These are phyloP conservation scores for Kluyveromyces starmeri DNA, from an alignment of 805 yeast genomes.

Conservation along the genomic window DNA sequence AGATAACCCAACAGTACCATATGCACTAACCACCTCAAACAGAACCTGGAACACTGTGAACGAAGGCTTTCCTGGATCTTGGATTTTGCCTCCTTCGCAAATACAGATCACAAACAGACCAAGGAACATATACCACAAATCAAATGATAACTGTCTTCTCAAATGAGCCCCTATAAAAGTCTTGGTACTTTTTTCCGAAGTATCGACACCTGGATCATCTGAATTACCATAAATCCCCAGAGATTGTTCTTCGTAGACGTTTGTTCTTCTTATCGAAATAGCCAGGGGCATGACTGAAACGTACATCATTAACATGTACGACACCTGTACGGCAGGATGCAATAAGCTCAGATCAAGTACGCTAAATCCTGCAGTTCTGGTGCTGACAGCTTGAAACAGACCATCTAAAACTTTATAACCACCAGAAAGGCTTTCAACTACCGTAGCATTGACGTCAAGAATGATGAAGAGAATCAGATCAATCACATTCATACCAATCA, in stretches of 20 bases:
- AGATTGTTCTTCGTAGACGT: conserved; percentile 96
- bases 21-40: conserved; percentile 89
- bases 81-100: conserved; percentile 63
- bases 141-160: conserved; percentile 86
- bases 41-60: conserved; percentile 65
- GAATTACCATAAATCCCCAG: conserved; percentile 68
- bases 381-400: conserved; percentile 79
- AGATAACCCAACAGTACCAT: conserved; percentile 93
- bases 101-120: conserved; percentile 83
- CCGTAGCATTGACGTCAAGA: conserved; percentile 53
- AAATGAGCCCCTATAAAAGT: conserved; percentile 80
- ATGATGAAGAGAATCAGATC: conserved; percentile 77
- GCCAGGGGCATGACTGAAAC: conserved; percentile 95
- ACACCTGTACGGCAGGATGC: conserved; percentile 88
- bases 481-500: conserved; percentile 60
- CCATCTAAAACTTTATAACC: conserved; percentile 77
- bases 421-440: conserved; percentile 44
- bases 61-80: conserved; percentile 33
- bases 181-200: conserved; percentile 29
- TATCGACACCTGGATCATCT: conserved; percentile 19
- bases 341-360: conserved; percentile 60
- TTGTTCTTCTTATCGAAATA: conserved; percentile 90
- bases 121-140: conserved; percentile 85
- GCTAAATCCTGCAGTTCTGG: conserved; percentile 89
- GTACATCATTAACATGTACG: conserved; percentile 96